A percentile compares a stretch with the other conserved stretches of the same genome.
Evolutionary conservation across 2,329 filamentous ascomycete species (phyloP).

Genomic region (Fusarium nisikadoi): DNA sequence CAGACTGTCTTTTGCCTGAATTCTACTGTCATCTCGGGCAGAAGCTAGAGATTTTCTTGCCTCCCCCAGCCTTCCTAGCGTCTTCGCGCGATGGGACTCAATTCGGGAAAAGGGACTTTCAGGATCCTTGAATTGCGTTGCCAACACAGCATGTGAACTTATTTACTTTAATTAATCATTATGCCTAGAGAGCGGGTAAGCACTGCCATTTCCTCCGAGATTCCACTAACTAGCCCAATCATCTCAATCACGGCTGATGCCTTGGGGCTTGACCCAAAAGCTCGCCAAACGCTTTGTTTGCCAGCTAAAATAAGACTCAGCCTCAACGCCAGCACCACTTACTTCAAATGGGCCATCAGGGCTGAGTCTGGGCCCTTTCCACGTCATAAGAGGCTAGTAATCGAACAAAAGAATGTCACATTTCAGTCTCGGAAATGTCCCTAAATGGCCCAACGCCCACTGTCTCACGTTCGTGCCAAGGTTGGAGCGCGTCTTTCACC

Average conservation of each 20-base stretch:
- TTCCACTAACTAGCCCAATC: background rate
- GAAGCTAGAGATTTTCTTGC: background rate
- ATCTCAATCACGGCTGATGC: background rate
- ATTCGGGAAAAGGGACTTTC: background rate
- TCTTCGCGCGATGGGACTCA: background rate
- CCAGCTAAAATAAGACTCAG: background rate
- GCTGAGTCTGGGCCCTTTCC: background rate
- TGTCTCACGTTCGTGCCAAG: background rate
- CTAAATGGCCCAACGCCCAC: background rate
- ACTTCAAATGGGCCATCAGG: background rate
- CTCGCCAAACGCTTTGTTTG: background rate
- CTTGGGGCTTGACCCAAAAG: background rate
- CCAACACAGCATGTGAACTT: background rate
- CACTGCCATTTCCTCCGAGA: background rate
- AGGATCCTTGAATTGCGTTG: background rate
- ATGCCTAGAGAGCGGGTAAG: background rate
- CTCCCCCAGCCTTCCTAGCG: background rate
- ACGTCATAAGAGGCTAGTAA: background rate
- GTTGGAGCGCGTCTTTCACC: background rate
- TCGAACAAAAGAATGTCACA: background rate
- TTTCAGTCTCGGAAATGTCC: background rate
- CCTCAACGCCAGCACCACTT: background rate
- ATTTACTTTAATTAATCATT: background rate
- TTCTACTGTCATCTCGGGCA: background rate
- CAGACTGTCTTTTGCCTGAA: rapidly evolving